phyloP scores from a whole-genome alignment of 805 yeast species.

The Sugiyamaella qingdaonensis region DNA sequence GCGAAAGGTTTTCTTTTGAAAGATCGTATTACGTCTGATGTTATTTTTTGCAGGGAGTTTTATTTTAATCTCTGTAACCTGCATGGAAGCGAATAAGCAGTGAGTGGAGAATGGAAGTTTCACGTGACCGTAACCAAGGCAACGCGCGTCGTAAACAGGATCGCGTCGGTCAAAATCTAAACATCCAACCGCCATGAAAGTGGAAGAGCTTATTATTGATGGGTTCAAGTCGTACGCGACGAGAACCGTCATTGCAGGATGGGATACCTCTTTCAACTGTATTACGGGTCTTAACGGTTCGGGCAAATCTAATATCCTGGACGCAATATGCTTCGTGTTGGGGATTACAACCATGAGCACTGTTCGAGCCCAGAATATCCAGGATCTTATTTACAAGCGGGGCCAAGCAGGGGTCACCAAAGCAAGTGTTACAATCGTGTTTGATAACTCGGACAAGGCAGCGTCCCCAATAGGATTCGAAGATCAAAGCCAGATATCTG shows the following conservation, averaged over 20 bases:
- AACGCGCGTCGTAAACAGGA: not conserved
- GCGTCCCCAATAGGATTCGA: constrained; percentile 88
- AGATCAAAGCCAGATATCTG: constrained; percentile 70
- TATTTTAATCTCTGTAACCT: too few species aligned
- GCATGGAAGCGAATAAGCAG: too few species aligned
- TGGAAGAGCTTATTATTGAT: constrained; percentile 93
- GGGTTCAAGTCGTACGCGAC: constrained; percentile 98
- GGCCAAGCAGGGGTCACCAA: constrained; percentile 98
- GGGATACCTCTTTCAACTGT: constrained; percentile 97
- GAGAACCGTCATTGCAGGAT: constrained; percentile 87
- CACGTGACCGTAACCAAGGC: not conserved
- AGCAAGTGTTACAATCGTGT: constrained; percentile 94
- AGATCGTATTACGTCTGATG: too few species aligned
- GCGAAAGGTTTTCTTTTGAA: too few species aligned
- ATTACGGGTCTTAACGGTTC: constrained; percentile 97
- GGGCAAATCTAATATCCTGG: constrained; percentile 93
- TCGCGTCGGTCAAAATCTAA: not conserved
- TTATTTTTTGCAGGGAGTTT: too few species aligned
- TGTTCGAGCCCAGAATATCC: constrained; percentile 87
- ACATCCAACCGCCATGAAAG: constrained; percentile 52
- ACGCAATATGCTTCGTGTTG: constrained; percentile 96
- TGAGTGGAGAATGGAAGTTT: too few species aligned
- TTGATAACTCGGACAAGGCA: constrained; percentile 73
- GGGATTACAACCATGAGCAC: constrained; percentile 95
- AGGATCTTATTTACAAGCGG: constrained; percentile 91